A percentile compares a stretch with the other conserved stretches of the same genome.
Evolutionary conservation across 345 rosid genomes (phyloP).

Genomic region (Lepidium africanum): DNA sequence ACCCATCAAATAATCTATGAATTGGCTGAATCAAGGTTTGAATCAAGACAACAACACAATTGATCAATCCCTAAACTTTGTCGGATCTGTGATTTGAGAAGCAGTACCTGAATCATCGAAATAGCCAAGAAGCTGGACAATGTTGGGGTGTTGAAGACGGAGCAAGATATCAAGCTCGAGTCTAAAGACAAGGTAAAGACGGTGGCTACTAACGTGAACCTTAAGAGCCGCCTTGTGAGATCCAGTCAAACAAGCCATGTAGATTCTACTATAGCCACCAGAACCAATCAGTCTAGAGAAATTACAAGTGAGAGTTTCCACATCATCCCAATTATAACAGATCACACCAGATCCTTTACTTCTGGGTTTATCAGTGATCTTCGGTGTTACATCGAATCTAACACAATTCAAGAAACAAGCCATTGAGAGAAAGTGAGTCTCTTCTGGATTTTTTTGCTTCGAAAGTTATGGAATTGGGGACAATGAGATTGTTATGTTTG

Average conservation of each 20-base stretch:
- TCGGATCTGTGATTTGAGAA: constrained; percentile 13
- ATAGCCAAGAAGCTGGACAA: constrained; percentile 69
- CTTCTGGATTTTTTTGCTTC: neutral
- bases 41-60: constrained; percentile 31
- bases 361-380: neutral
- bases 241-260: constrained; percentile 42
- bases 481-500: neutral
- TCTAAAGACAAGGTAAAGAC: constrained; percentile 49
- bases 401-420: constrained; percentile 33
- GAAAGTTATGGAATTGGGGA: neutral
- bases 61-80: constrained; percentile 24
- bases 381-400: constrained; percentile 3
- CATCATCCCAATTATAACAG: constrained; percentile 48
- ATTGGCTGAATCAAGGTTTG: neutral
- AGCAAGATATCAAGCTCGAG: constrained; percentile 67
- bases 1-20: neutral
- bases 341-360: constrained; percentile 1
- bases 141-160: constrained; percentile 53
- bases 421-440: constrained; percentile 24
- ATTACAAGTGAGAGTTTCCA: constrained; percentile 37
- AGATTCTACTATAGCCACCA: constrained; percentile 81
- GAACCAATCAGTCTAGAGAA: constrained; percentile 55
- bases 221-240: constrained; percentile 50
- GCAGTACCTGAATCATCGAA: constrained; percentile 52
- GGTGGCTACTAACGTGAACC: constrained; percentile 48